Evolutionary conservation across 345 rosid species (phyloP).

Genomic region (Clarkia xantiana): DNA sequence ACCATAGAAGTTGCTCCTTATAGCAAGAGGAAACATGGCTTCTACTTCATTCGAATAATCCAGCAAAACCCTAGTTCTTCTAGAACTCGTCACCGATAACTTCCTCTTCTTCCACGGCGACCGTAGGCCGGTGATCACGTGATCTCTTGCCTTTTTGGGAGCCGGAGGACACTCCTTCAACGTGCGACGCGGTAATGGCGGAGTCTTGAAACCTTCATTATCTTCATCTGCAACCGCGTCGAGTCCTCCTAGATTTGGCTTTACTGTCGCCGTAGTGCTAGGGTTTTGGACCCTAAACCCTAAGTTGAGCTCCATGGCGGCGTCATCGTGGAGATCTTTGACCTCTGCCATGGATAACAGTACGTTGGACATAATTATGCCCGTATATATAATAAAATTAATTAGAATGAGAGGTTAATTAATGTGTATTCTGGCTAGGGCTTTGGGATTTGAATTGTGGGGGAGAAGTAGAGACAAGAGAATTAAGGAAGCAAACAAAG

Average conservation of each 20-base stretch:
- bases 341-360: too few relatives aligned
- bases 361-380: too few relatives aligned
- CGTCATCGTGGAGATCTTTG: conserved; percentile 15
- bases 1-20: conserved; percentile 9
- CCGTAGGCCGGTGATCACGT: background rate
- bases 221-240: conserved; percentile 8
- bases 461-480: background rate
- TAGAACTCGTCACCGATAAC: too few relatives aligned
- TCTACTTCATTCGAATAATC: conserved; percentile 19
- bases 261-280: background rate
- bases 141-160: conserved; percentile 9
- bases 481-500: background rate
- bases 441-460: background rate
- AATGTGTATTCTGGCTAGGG: too few relatives aligned
- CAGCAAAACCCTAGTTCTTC: background rate
- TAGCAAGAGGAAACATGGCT: conserved; percentile 14
- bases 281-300: too few relatives aligned
- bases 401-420: too few relatives aligned
- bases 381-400: too few relatives aligned
- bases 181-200: conserved; percentile 30
- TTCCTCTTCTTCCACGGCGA: background rate
- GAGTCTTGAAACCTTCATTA: conserved; percentile 46
- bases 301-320: conserved; percentile 23
- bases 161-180: conserved; percentile 45
- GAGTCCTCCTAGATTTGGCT: background rate